Percentiles rank a stretch among this genome's conserved stretches.
Conservation (phyloP, 2,329 filamentous ascomycete species). For the Elsinoe fawcettii region DNA sequence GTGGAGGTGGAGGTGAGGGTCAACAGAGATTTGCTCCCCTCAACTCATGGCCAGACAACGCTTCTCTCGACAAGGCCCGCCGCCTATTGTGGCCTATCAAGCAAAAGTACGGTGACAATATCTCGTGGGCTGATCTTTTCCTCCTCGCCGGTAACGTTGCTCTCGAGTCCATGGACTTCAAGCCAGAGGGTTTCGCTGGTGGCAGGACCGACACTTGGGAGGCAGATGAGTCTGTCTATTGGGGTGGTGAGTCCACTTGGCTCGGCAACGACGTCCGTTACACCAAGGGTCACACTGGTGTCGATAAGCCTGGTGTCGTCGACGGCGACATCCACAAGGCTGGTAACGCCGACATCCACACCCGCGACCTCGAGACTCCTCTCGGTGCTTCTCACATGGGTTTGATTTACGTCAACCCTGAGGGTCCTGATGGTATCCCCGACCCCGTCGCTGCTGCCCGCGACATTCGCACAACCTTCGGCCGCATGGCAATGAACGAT, state of each 20-base stretch:
- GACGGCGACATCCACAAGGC: slow-evolving; percentile 37
- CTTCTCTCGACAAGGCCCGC: slow-evolving; percentile 70
- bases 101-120: slow-evolving; percentile 76
- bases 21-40: slow-evolving; percentile 75
- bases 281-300: slow-evolving; percentile 42
- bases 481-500: slow-evolving; percentile 76
- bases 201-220: slow-evolving; percentile 67
- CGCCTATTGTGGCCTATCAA: slow-evolving; percentile 74
- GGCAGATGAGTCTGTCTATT: slow-evolving; percentile 68
- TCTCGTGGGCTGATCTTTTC: slow-evolving; percentile 70
- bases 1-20: slow-evolving; percentile 64
- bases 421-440: slow-evolving; percentile 64
- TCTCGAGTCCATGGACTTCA: slow-evolving; percentile 67
- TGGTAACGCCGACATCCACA: slow-evolving; percentile 42
- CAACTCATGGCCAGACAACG: slow-evolving; percentile 77
- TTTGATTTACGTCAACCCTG: slow-evolving; percentile 75
- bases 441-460: slow-evolving; percentile 61
- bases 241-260: slow-evolving; percentile 69
- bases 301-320: slow-evolving; percentile 36
- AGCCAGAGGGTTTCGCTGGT: slow-evolving; percentile 65
- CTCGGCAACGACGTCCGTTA: slow-evolving; percentile 68
- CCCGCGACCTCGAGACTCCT: slow-evolving; percentile 59
- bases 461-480: slow-evolving; percentile 68
- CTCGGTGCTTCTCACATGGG: slow-evolving; percentile 65
- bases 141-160: slow-evolving; percentile 69